These are phyloP conservation scores for Zymoseptoria pseudotritici DNA, from an alignment of 2,329 filamentous ascomycete genomes.

Conservation along the genomic window DNA sequence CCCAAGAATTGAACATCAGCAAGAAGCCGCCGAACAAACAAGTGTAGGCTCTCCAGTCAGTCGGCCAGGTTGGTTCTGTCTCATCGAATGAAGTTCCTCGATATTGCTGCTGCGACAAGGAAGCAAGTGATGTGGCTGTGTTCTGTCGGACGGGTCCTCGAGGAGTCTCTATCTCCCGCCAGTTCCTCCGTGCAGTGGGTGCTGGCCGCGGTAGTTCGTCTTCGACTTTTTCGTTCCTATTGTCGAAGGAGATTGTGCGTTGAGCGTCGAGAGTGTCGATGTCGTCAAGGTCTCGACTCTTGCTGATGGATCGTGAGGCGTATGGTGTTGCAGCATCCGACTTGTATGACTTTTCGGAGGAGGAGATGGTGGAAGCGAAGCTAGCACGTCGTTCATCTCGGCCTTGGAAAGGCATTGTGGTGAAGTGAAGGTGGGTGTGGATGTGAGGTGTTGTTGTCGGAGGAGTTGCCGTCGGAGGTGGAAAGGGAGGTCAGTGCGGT, in stretches of 20 bases:
- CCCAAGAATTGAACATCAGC: constrained; percentile 37
- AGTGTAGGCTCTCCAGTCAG: constrained; percentile 37
- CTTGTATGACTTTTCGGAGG: constrained; percentile 12
- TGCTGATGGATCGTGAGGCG: constrained; percentile 11
- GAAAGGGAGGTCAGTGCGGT: neutral
- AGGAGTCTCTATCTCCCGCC: constrained; percentile 11
- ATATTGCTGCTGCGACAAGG: constrained; percentile 5
- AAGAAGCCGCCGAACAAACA: constrained; percentile 43
- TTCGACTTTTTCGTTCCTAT: constrained; percentile 2
- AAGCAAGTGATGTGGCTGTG: constrained; percentile 4
- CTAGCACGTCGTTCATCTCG: neutral
- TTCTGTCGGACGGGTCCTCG: constrained; percentile 10
- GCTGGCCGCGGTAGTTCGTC: neutral
- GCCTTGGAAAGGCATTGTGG: neutral
- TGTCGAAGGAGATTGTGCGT: constrained; percentile 12
- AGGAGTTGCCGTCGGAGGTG: neutral
- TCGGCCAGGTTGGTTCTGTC: constrained; percentile 37
- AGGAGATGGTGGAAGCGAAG: constrained; percentile 1
- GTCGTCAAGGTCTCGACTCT: constrained; percentile 5
- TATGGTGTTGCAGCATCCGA: constrained; percentile 1
- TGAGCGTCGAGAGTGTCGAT: constrained; percentile 1
- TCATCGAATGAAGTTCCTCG: neutral
- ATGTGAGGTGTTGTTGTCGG: neutral
- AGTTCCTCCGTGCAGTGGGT: neutral
- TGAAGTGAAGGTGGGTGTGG: neutral